These are phyloP conservation scores for Pseudocercospora fijiensis DNA, from an alignment of 2,329 filamentous ascomycete species.

Conservation along the genomic window DNA sequence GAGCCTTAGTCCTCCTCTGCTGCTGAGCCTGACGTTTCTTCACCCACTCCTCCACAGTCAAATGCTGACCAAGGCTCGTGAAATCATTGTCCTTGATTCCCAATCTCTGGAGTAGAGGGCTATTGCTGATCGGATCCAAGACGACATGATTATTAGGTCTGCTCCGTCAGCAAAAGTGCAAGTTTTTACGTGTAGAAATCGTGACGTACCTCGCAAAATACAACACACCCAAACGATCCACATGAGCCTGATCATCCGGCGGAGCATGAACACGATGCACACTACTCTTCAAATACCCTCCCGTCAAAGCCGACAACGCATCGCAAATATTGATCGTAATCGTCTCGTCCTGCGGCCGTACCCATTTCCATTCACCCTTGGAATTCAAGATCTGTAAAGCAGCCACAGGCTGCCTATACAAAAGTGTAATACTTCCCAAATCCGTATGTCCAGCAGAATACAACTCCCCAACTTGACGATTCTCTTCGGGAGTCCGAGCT, in stretches of 20 bases:
- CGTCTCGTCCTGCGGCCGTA: constrained; percentile 41
- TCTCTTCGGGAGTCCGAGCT: constrained; percentile 27
- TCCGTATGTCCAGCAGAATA: constrained; percentile 42
- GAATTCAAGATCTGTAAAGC: constrained; percentile 41
- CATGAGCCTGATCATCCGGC: constrained; percentile 50
- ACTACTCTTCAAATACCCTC: constrained; percentile 49
- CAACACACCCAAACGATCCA: constrained; percentile 52
- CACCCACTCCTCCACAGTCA: constrained; percentile 51
- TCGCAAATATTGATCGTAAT: constrained; percentile 45
- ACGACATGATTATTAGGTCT: constrained; percentile 42
- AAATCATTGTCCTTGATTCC: constrained; percentile 37
- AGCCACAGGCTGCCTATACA: constrained; percentile 44
- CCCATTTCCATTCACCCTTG: constrained; percentile 44
- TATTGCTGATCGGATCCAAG: constrained; percentile 42
- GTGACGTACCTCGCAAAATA: constrained; percentile 52
- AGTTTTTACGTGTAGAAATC: no score
- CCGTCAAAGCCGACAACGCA: constrained; percentile 41
- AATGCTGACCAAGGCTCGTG: constrained; percentile 37
- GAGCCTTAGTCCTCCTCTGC: constrained; percentile 41
- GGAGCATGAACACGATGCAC: constrained; percentile 52
- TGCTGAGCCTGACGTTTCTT: constrained; percentile 40
- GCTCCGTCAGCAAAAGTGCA: background rate
- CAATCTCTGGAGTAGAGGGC: constrained; percentile 38
- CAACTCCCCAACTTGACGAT: constrained; percentile 24
- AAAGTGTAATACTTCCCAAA: constrained; percentile 44